Evolutionary conservation across 352 stramenopile genomes (phyloP), one percentile per base, ranked within the genome.

Genomic region (Phytopythium helicoides): DNA sequence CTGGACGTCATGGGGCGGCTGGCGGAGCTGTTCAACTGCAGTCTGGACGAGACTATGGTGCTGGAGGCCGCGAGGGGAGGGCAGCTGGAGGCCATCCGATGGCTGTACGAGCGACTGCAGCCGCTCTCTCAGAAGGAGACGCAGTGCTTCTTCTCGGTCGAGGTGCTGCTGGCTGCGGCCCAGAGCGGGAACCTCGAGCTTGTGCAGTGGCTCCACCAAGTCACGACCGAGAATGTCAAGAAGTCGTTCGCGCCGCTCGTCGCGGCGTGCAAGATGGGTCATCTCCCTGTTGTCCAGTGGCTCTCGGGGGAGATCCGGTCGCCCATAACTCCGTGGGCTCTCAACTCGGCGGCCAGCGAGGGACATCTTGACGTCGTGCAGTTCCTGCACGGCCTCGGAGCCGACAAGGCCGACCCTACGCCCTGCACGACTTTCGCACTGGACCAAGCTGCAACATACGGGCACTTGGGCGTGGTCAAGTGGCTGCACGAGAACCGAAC

Each of bases 401-500:
- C 51, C 51, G 7, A 62, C 63, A 2, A 22, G 19, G 40, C 19
- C 40, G 26, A 19, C 7, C 16, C 21, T 16, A 46, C 19, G n/a
- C 26, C 40, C 7, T 34, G 18, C 40, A 47, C 10, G 10, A 47
- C n/a, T 9, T 49, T 28, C 39, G 64, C 64, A n/a, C 69, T 69
- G 60, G 47, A 70, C 38, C 8, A 34, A 6, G 60, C 64, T 6
- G 64, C 60, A 15, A 51, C 52, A 31, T 61, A 70, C 33, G 60
- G 64, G 19, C 50, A 70, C 38, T 41, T 73, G 10, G 45, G 46
- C 14, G 47, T 66, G 19, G 56, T 73, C 1, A 47, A 67, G 42
- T 73, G 64, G 64, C 56, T 73, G 16, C 56, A 73, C 59, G 39
- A 56, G 10, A 52, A 73, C 28, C 40, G 64, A 1, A 31, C 19